Evolutionary conservation across 768 basidiomycete species (phyloP), one percentile per base, ranked within the genome.

Genomic region (Suillus subaureus): DNA sequence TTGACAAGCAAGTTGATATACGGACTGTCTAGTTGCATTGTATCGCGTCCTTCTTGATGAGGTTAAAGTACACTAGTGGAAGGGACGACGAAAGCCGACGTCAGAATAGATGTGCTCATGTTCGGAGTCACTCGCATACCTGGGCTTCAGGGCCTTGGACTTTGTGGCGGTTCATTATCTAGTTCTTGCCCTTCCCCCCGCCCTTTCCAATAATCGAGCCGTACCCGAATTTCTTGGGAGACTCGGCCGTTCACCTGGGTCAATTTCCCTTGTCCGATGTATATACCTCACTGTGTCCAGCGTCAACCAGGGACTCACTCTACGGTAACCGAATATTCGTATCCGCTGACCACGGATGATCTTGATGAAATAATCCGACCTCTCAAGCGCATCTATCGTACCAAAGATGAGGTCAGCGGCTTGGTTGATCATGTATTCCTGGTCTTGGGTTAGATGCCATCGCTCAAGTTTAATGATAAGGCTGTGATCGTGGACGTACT

Each of bases 351-450:
- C 13, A 80, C 79, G 61, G 83, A 84, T 37, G 89, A 97, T 61
- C 81, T 98, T 18, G 68, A 74, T 21, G 82, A 87, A 28, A 87
- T 98, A 56, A 75, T 98, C 45, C 79, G 97, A 98, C 76, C 76
- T 99, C 37, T 97, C 96, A 15, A 93, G 91, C 66, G 81, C 91
- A 6, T 90, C 91, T 0, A 69, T 98, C 45, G 16, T n/a, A 49
- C 49, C 87, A 4, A 83, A 83, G 51, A 82, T 99, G 31, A 88
- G 96, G 63, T 94, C 94, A 21, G n/a, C 11, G 6, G 12, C 82
- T 98, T 43, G 97, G 96, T 7, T 84, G 98, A 28, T 95, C 94
- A 11, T 89, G 94, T 75, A 93, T 97, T 64, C 86, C 91, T 7
- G 73, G 81, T 33, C 83, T 98, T 43, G 82, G 85, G 51, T 79